Base-by-base conservation (phyloP, 2,329 filamentous ascomycete species). In the Penicillium polonicum region DNA sequence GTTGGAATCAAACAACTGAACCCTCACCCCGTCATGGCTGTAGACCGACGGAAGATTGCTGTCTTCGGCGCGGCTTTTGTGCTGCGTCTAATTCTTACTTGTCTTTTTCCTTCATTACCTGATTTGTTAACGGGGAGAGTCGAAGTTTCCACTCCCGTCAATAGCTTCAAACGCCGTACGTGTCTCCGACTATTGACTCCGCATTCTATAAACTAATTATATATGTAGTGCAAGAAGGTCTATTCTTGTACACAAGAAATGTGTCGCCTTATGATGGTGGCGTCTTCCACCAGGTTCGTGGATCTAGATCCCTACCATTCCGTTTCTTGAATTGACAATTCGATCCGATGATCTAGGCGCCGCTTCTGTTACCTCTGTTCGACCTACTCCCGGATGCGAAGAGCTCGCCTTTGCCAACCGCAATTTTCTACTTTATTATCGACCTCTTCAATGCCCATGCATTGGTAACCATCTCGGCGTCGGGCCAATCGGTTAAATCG, bases 211-310 rank as follows among this genome's bases (percentile, higher is more conserved):
- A 35, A 36, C 55, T 65, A 48, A 65, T 52, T 27, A 36, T 21
- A 36, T 19, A 8, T 62, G 17, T 67, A 96, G 91, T 97, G 55
- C 93, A 97, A 82, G 94, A 99, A 78, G 94, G 94, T 21, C 80
- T 99, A 57, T 99, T 96, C 70, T 85, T 99, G 23, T 97, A 97
- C 75, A 92, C 90, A 63, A 91, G 95, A 75, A 95, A 96, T 79
- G 90, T 97, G 57, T 97, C 92, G 59, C 94, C 94, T 1, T 99
- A 97, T 78, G 92, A 99, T 74, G 94, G 94, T 63, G 94, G 94
- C 68, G 91, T 88, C 63, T 89, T 85, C 70, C 85, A 88, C 72
- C 86, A 88, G 77, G 84, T 85, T 48, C 39, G 64, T 55, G 21
- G 17, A 52, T 31, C 41, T 33, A 25, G 35, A 29, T 27, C 31